phyloP scores from a whole-genome alignment of 352 stramenopile genomes.

The Phytopythium montanum region DNA sequence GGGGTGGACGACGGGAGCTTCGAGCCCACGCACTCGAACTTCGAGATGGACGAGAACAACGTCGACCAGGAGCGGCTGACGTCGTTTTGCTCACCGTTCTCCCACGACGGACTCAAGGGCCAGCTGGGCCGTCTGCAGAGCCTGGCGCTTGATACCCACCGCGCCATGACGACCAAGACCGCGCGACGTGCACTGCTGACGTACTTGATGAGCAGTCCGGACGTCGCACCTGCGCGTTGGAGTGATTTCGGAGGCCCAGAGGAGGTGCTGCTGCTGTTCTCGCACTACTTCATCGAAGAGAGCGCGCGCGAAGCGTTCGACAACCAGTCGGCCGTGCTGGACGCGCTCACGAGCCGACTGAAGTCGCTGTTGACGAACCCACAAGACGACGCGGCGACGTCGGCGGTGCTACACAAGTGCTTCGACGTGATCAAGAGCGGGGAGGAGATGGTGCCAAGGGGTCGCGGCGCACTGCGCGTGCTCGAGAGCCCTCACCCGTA shows the following conservation, averaged over 20 bases:
- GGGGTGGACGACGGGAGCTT: conserved; percentile 49
- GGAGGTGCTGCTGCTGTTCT: conserved; percentile 44
- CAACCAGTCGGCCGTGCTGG: conserved; percentile 15
- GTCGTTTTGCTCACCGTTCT: conserved; percentile 65
- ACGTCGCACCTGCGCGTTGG: conserved; percentile 12
- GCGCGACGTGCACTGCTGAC: conserved; percentile 39
- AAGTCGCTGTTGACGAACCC: conserved; percentile 15
- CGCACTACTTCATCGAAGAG: conserved; percentile 27
- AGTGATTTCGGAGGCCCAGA: conserved; percentile 30
- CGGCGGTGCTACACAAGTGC: conserved; percentile 27
- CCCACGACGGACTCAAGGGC: conserved; percentile 55
- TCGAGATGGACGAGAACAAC: conserved; percentile 65
- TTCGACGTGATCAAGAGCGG: conserved; percentile 25
- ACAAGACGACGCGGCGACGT: conserved; percentile 16
- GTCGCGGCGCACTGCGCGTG: conserved; percentile 39
- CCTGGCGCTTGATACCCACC: conserved; percentile 58
- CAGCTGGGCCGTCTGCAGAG: conserved; percentile 57
- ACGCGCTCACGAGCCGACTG: conserved; percentile 22
- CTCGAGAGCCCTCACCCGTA: conserved; percentile 79
- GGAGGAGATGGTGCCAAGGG: conserved; percentile 25
- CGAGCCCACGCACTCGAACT: conserved; percentile 24
- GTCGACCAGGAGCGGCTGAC: conserved; percentile 44
- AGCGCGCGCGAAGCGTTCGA: conserved; percentile 19
- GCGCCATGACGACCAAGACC: conserved; percentile 51
- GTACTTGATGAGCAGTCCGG: conserved; percentile 25